Evolutionary conservation across 2,329 filamentous ascomycete species (phyloP).

Genomic region (Sporothrix pseudoabietina): DNA sequence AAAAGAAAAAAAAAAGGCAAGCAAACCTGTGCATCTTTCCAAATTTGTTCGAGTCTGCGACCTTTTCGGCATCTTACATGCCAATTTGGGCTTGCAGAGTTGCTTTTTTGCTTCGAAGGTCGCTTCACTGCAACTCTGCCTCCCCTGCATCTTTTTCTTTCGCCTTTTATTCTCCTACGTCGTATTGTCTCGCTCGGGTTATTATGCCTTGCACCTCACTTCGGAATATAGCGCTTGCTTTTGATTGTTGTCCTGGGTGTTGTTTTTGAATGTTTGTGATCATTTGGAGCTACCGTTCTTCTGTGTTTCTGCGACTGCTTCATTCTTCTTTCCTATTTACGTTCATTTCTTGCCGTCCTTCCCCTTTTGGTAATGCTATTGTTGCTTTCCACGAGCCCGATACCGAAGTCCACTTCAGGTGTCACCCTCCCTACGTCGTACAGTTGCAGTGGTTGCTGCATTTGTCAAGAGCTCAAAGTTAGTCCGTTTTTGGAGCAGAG

Average conservation of each 20-base stretch:
- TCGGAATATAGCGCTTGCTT: conserved; percentile 10
- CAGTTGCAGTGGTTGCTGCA: neutral
- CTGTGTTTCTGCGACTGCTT: neutral
- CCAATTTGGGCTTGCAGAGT: neutral
- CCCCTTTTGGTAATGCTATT: neutral
- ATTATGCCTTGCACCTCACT: neutral
- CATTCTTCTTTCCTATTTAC: neutral
- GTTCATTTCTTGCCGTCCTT: neutral
- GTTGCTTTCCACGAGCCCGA: neutral
- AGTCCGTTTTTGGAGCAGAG: too few relatives aligned
- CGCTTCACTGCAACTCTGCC: neutral
- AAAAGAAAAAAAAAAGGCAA: neutral
- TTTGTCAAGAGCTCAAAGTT: neutral
- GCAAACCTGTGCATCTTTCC: neutral
- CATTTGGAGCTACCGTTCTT: neutral
- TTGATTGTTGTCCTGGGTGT: neutral
- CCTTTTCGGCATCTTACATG: neutral
- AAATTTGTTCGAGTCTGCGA: neutral
- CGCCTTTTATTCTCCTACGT: neutral
- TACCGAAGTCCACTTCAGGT: neutral
- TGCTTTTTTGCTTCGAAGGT: neutral
- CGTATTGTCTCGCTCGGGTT: neutral
- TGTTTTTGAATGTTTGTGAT: neutral
- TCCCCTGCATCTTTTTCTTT: neutral
- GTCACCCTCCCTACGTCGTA: neutral